Conservation (phyloP, 257 asterid species). For the Nicotiana tabacum region DNA sequence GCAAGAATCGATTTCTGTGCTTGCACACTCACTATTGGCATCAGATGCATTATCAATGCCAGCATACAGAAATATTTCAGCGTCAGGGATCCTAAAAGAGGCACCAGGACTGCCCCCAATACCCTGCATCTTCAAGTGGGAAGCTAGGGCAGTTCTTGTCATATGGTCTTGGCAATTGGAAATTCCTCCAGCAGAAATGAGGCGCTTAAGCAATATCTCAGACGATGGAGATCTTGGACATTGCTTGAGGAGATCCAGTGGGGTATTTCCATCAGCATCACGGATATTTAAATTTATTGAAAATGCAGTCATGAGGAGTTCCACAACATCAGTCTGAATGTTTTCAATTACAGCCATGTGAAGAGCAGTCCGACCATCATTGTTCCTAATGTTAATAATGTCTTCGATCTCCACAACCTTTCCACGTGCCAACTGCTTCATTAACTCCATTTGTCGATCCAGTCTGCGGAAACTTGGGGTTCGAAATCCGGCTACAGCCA, state of each 20-base stretch:
- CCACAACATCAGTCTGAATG: constrained; percentile 59
- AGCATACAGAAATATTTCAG: constrained; percentile 55
- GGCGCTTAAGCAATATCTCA: constrained; percentile 60
- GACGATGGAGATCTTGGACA: constrained; percentile 59
- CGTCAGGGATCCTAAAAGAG: constrained; percentile 66
- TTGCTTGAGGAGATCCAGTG: constrained; percentile 65
- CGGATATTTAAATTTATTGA: constrained; percentile 50
- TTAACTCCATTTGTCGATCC: constrained; percentile 60
- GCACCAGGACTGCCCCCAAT: constrained; percentile 78
- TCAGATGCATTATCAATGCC: constrained; percentile 40
- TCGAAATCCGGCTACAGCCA: constrained; percentile 76
- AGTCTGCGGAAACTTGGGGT: constrained; percentile 62
- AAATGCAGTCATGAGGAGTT: constrained; percentile 61
- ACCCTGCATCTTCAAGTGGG: constrained; percentile 55
- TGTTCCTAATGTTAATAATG: constrained; percentile 53
- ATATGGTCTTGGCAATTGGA: constrained; percentile 32
- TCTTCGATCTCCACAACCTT: constrained; percentile 32
- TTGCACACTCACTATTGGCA: constrained; percentile 31
- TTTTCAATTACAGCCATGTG: constrained; percentile 68
- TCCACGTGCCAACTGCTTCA: constrained; percentile 41
- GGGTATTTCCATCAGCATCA: constrained; percentile 66
- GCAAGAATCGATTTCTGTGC: constrained; percentile 32
- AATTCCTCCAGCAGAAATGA: constrained; percentile 76
- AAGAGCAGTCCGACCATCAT: constrained; percentile 76
- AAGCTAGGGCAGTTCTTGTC: constrained; percentile 40